phyloP scores from a whole-genome alignment of 2,329 filamentous ascomycete genomes.

The Nemania serpens region DNA sequence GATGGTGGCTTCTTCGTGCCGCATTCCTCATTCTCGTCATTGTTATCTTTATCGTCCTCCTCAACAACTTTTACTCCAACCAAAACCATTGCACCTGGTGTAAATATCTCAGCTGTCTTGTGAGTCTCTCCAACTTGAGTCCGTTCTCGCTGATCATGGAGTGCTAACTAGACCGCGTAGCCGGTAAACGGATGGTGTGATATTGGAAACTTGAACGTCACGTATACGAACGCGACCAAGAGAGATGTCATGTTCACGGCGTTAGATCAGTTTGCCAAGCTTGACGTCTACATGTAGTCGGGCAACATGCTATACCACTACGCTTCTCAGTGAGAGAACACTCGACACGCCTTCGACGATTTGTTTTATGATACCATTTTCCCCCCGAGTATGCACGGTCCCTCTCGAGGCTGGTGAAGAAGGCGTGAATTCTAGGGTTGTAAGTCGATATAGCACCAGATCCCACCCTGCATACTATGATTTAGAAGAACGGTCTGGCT shows the following conservation, averaged over 20 bases:
- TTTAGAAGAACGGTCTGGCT: neutral
- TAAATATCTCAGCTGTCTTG: conserved; percentile 91
- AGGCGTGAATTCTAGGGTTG: neutral
- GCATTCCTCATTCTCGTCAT: conserved; percentile 79
- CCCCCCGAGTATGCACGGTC: neutral
- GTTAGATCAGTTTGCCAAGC: conserved; percentile 27
- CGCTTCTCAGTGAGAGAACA: conserved; percentile 1
- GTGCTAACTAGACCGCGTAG: conserved; percentile 30
- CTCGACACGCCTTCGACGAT: conserved; percentile 12
- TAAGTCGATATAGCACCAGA: neutral
- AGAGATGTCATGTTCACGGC: conserved; percentile 29
- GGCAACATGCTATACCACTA: neutral
- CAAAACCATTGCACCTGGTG: conserved; percentile 84
- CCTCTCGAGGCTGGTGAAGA: neutral
- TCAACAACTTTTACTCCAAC: conserved; percentile 90
- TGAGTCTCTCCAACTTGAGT: conserved; percentile 55
- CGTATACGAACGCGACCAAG: conserved; percentile 26
- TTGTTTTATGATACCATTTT: conserved; percentile 22
- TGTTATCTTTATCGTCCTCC: conserved; percentile 81
- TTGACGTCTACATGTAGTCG: conserved; percentile 16
- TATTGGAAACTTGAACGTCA: conserved; percentile 36
- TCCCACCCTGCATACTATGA: conserved; percentile 12
- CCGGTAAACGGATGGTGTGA: conserved; percentile 43
- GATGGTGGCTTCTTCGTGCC: conserved; percentile 88
- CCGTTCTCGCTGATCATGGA: neutral